Evolutionary conservation across 2,329 filamentous ascomycete species (phyloP).

Genomic region (Mycosphaerelloides madeirae): DNA sequence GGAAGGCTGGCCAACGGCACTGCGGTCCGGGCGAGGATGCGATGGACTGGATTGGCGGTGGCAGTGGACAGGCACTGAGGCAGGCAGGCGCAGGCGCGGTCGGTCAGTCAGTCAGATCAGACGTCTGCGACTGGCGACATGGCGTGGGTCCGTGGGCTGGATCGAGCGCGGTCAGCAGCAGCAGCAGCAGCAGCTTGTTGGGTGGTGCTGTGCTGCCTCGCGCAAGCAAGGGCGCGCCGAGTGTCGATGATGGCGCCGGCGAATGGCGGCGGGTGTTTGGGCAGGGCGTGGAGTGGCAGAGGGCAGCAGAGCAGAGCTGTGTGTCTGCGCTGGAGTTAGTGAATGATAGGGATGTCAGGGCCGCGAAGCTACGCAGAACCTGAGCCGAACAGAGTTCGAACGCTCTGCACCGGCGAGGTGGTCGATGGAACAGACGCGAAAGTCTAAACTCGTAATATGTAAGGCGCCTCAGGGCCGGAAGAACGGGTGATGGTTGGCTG

Average conservation of each 20-base stretch:
- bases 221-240: neutral
- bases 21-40: neutral
- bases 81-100: constrained; percentile 3
- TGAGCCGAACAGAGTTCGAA: constrained; percentile 3
- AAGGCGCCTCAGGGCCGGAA: too few species aligned
- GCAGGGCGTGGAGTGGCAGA: too few species aligned
- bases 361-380: constrained; percentile 6
- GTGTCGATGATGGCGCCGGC: constrained; percentile 4
- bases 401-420: neutral
- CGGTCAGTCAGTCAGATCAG: too few species aligned
- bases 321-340: too few species aligned
- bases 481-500: too few species aligned
- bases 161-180: constrained; percentile 1
- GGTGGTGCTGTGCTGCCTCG: neutral
- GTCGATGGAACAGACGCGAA: neutral
- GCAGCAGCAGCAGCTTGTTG: constrained; percentile 7
- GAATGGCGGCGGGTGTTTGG: too few species aligned
- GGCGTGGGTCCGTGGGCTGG: constrained; percentile 3
- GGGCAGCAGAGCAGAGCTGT: too few species aligned
- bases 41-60: neutral
- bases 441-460: too few species aligned
- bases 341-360: too few species aligned
- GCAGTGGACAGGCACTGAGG: too few species aligned
- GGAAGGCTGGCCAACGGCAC: too few species aligned
- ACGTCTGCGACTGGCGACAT: constrained; percentile 5